A percentile compares a stretch with the other conserved stretches of the same genome.
Evolutionary conservation across 805 yeast species (phyloP).

Genomic region (Barnettozyma wickerhamii): DNA sequence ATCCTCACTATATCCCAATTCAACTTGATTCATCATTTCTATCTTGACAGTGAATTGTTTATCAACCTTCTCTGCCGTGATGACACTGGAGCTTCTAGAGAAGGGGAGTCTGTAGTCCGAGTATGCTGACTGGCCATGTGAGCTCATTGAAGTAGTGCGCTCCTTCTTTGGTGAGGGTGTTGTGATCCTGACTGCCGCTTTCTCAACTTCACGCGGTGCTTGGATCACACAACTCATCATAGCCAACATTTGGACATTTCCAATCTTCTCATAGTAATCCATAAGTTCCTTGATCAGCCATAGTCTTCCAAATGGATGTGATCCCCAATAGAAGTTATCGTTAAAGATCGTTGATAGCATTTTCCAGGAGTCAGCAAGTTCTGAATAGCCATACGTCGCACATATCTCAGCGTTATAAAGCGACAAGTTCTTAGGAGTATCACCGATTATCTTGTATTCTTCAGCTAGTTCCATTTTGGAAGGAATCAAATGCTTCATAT

Average conservation of each 20-base stretch:
- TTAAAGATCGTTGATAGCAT: constrained; percentile 40
- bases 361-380: constrained; percentile 74
- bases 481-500: constrained; percentile 68
- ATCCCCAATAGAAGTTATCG: constrained; percentile 65
- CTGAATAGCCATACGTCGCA: constrained; percentile 50
- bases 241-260: constrained; percentile 85
- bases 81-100: constrained; percentile 25
- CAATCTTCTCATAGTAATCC: constrained; percentile 54
- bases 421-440: constrained; percentile 59
- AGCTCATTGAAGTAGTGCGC: constrained; percentile 17
- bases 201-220: constrained; percentile 8
- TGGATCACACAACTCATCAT: constrained; percentile 71
- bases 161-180: constrained; percentile 2
- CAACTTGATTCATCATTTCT: constrained; percentile 39
- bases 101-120: constrained; percentile 22
- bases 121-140: constrained; percentile 16
- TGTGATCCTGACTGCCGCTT: neutral
- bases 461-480: constrained; percentile 67
- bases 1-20: constrained; percentile 33
- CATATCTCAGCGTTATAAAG: constrained; percentile 71
- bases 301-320: constrained; percentile 69
- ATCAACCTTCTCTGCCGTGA: constrained; percentile 12
- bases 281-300: constrained; percentile 64
- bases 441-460: constrained; percentile 62
- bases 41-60: constrained; percentile 33